A percentile compares a stretch with the other conserved stretches of the same genome.
Evolutionary conservation across 2,329 filamentous ascomycete species (phyloP).

Genomic region (Rhinocladiella similis): DNA sequence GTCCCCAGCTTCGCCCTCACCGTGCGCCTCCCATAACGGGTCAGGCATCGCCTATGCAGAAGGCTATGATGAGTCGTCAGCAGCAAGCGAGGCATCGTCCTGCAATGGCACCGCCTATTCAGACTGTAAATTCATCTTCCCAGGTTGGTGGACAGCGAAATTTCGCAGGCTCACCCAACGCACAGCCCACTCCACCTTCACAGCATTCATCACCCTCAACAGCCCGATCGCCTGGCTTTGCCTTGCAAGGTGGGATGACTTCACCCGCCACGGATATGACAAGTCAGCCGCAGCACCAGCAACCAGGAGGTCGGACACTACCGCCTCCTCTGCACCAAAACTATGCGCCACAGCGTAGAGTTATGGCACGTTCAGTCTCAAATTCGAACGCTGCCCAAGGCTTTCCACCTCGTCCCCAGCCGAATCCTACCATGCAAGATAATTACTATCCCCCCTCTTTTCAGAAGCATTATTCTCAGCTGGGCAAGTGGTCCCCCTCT

Average conservation of each 20-base stretch:
- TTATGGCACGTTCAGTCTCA: conserved; percentile 37
- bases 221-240: conserved; percentile 62
- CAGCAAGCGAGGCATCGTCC: conserved; percentile 37
- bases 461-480: conserved; percentile 91
- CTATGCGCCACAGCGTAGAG: conserved; percentile 36
- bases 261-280: conserved; percentile 60
- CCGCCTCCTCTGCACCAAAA: conserved; percentile 42
- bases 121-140: conserved; percentile 40
- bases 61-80: conserved; percentile 78
- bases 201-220: conserved; percentile 69
- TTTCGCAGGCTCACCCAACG: conserved; percentile 29
- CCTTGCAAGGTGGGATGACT: conserved; percentile 61
- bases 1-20: conserved; percentile 67
- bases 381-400: conserved; percentile 33
- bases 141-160: conserved; percentile 23
- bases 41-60: conserved; percentile 74
- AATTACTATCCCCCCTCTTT: conserved; percentile 82
- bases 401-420: conserved; percentile 38
- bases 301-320: conserved; percentile 46
- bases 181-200: conserved; percentile 77
- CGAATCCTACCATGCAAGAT: conserved; percentile 37
- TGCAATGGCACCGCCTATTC: conserved; percentile 29
- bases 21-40: conserved; percentile 64
- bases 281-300: conserved; percentile 50
- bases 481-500: conserved; percentile 74